Evolutionary conservation across 192 early-diverging fungal species (phyloP), one percentile per base, ranked within the genome.

Genomic region (Entomortierella beljakovae): DNA sequence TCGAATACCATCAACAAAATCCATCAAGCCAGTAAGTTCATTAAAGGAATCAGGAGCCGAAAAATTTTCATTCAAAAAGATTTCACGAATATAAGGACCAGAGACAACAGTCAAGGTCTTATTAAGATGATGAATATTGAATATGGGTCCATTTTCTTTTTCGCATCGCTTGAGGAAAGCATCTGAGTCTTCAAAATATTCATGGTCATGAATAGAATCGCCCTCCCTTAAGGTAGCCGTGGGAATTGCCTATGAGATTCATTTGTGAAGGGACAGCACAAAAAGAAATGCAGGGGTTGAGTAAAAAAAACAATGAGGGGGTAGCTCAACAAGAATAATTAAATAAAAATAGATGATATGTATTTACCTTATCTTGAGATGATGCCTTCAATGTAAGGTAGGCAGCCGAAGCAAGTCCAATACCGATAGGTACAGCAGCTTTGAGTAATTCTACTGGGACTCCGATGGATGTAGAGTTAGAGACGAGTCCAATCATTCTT

Each of bases 41-140:
- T 73, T 64, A 8, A 82, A 40, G 4, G 81, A 66, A 15, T 70
- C 67, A 0, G 18, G n/a, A 0, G 51, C 33, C 4, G 48, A 71
- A 25, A 82, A 82, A 34, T 37, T 23, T 1, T 63, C 56, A 43
- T 67, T 71, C 52, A 67, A 52, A 28, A 76, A 77, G 29, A 82
- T 61, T 35, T 82, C 81, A 1, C 73, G 73, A 48, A 77, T 66
- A 0, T 62, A 48, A 11, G 69, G 64, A 9, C 60, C 72, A 1
- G 72, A 71, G 22, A 82, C 59, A 1, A 82, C 68, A 0, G 69
- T 77, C 31, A 63, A 11, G 18, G 49, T 9, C 16, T 59, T 57
- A 16, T 48, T 53, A 20, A 60, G 31, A 11, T 65, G 33, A 7
- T 49, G 38, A 35, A 79, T 46, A 32, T 70, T 70, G 62, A 79